These are phyloP conservation scores for Ligustrum vulgare DNA, from an alignment of 257 asterid species.

Conservation along the genomic window DNA sequence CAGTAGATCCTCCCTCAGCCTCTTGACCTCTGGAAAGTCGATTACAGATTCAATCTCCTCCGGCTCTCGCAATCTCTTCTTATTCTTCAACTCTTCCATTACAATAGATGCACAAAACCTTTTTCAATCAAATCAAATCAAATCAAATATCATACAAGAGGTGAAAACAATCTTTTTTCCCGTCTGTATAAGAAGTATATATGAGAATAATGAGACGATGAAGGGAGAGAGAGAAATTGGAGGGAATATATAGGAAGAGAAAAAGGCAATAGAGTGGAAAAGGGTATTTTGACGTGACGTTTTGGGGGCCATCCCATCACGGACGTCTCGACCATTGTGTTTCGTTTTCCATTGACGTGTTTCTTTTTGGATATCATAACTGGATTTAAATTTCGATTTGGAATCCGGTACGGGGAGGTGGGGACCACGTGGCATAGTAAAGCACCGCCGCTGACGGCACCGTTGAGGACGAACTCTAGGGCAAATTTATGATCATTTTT, in stretches of 20 bases:
- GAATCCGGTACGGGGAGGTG: conserved; percentile 37
- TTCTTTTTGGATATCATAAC: conserved; percentile 34
- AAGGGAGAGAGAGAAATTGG: conserved; percentile 14
- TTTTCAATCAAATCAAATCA: background rate
- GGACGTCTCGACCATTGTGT: conserved; percentile 38
- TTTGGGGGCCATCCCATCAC: conserved; percentile 37
- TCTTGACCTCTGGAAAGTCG: conserved; percentile 59
- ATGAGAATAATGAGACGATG: background rate
- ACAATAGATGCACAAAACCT: too few species aligned
- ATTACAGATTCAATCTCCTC: conserved; percentile 27
- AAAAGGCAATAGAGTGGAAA: background rate
- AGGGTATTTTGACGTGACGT: background rate
- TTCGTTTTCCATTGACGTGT: conserved; percentile 37
- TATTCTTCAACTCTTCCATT: conserved; percentile 27
- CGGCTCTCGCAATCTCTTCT: conserved; percentile 37
- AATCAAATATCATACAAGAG: background rate
- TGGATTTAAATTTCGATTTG: conserved; percentile 38
- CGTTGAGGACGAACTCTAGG: background rate
- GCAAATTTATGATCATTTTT: too few species aligned
- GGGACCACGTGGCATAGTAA: conserved; percentile 35
- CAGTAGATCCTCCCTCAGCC: conserved; percentile 51
- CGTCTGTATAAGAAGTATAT: background rate
- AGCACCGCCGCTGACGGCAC: conserved; percentile 18
- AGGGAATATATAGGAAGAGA: conserved; percentile 30
- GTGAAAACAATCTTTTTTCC: too few species aligned